Evolutionary conservation across 495 filamentous ascomycete genomes (phyloP).

Genomic region (Talaromyces wortmannii): DNA sequence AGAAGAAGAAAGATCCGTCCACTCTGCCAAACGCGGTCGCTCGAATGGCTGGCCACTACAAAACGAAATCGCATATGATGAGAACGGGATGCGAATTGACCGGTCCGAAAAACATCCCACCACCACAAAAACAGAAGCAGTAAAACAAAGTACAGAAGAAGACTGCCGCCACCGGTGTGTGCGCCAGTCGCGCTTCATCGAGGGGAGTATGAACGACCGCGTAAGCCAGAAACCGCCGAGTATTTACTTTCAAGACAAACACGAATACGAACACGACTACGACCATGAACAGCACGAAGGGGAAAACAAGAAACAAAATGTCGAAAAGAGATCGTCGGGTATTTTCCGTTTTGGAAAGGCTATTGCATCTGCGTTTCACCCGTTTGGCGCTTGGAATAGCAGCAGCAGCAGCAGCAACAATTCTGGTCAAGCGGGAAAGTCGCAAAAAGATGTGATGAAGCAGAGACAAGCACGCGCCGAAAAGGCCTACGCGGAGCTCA

Average conservation of each 20-base stretch:
- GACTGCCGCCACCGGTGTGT: neutral
- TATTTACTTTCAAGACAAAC: constrained; percentile 48
- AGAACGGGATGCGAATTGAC: constrained; percentile 6
- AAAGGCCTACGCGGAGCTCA: constrained; percentile 53
- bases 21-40: constrained; percentile 36
- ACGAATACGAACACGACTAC: too few species aligned
- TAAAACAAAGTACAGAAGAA: neutral
- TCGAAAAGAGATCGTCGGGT: constrained; percentile 24
- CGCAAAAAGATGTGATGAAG: constrained; percentile 20
- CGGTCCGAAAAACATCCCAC: neutral
- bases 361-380: constrained; percentile 48
- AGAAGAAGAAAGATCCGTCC: constrained; percentile 16
- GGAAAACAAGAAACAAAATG: neutral
- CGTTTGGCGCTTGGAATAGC: constrained; percentile 39
- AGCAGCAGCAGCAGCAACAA: constrained; percentile 20
- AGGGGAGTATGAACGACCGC: constrained; percentile 74
- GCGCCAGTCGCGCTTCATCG: constrained; percentile 47
- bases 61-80: constrained; percentile 13
- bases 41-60: constrained; percentile 44
- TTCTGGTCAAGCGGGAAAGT: constrained; percentile 17
- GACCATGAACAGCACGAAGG: neutral
- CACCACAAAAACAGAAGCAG: neutral
- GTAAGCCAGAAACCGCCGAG: constrained; percentile 60
- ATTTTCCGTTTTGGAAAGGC: constrained; percentile 56
- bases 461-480: constrained; percentile 42